Conservation (phyloP, 176 grass and related monocot species). For the Elaeis guineensis region DNA sequence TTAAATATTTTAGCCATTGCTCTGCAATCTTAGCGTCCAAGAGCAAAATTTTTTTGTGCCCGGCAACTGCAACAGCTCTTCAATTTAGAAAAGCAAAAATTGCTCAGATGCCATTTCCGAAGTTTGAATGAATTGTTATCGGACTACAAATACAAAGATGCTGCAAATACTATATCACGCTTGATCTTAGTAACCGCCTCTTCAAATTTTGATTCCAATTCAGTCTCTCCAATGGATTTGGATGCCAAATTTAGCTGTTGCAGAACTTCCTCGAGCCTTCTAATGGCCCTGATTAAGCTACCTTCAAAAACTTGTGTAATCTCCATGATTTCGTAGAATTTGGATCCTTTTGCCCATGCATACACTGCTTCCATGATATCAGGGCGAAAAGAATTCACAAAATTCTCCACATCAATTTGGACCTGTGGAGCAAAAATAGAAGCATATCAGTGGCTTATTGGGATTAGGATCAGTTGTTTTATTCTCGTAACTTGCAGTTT, state of each 20-base stretch:
- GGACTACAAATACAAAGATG: conserved; percentile 4
- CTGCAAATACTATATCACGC: conserved; percentile 8
- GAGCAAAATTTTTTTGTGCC: not conserved
- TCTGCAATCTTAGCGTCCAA: no score
- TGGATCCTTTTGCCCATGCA: conserved; percentile 45
- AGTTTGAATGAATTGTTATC: no score
- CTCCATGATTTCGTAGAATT: conserved; percentile 6
- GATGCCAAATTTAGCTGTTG: conserved; percentile 88
- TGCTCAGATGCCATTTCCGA: no score
- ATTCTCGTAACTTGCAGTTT: no score
- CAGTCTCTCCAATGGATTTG: conserved; percentile 60
- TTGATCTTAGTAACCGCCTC: conserved; percentile 8
- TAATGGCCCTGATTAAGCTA: conserved; percentile 89
- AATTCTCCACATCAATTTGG: conserved; percentile 74
- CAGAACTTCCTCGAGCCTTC: conserved; percentile 82
- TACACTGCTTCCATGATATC: conserved; percentile 92
- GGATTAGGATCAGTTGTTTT: no score
- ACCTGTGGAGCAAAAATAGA: conserved; percentile 25
- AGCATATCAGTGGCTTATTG: no score
- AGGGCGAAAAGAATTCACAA: conserved; percentile 70
- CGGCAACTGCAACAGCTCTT: not conserved
- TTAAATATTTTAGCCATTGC: no score
- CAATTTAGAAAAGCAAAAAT: no score
- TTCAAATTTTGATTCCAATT: conserved; percentile 85
- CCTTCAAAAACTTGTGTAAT: conserved; percentile 44